phyloP scores from a whole-genome alignment of 192 early-diverging fungal genomes.

The Helicostylum pulchrum region DNA sequence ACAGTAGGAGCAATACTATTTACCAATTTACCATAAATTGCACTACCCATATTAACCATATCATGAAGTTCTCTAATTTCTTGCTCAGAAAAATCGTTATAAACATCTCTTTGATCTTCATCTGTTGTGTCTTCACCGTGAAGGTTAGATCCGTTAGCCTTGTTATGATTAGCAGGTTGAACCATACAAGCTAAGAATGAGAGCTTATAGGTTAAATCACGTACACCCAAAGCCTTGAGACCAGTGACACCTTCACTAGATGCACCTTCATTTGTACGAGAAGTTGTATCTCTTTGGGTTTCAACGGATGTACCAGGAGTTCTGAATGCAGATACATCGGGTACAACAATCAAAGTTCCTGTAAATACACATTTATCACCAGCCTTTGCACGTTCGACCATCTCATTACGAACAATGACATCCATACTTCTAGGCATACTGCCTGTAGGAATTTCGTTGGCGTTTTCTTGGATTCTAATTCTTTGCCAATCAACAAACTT shows the following conservation, averaged over 20 bases:
- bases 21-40: constrained; percentile 76
- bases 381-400: constrained; percentile 93
- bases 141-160: constrained; percentile 32
- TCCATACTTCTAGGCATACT: constrained; percentile 93
- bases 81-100: constrained; percentile 60
- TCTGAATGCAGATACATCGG: constrained; percentile 83
- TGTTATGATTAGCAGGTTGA: constrained; percentile 53
- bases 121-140: constrained; percentile 59
- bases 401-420: constrained; percentile 88
- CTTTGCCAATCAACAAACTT: constrained; percentile 98
- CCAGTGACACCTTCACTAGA: constrained; percentile 79
- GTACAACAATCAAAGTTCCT: constrained; percentile 88
- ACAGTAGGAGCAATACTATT: constrained; percentile 86
- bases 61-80: constrained; percentile 75
- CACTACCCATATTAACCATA: constrained; percentile 59
- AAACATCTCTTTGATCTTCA: constrained; percentile 61
- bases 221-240: constrained; percentile 80
- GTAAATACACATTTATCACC: constrained; percentile 90
- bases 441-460: constrained; percentile 93
- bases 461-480: constrained; percentile 92
- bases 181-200: constrained; percentile 86
- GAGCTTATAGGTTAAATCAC: constrained; percentile 91
- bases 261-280: constrained; percentile 53
- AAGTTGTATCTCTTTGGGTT: constrained; percentile 50
- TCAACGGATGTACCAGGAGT: constrained; percentile 62